phyloP scores from a whole-genome alignment of 768 basidiomycete species.

The Collybiopsis confluens region DNA sequence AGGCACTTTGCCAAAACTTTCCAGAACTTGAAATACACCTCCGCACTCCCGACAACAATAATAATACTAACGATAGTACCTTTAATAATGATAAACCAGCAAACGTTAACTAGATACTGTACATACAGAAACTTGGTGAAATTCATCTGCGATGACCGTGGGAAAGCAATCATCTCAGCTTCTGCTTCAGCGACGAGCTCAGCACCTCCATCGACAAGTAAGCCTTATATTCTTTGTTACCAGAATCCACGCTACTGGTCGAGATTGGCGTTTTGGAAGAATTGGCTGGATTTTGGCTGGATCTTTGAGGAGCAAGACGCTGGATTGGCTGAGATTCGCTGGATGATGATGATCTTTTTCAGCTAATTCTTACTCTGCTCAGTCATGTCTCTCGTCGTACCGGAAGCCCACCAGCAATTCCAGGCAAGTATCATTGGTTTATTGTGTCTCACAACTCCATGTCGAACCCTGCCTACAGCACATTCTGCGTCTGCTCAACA shows the following conservation, averaged over 20 bases:
- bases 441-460: neutral
- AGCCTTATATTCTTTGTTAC: neutral
- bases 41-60: neutral
- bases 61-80: too few species aligned
- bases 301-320: neutral
- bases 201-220: neutral
- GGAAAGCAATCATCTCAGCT: neutral
- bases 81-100: too few species aligned
- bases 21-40: conserved; percentile 26
- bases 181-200: neutral
- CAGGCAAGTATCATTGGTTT: conserved; percentile 49
- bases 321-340: conserved; percentile 11
- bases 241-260: neutral
- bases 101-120: too few species aligned
- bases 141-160: too few species aligned
- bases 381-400: conserved; percentile 94
- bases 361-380: conserved; percentile 16
- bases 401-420: conserved; percentile 93
- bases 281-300: neutral
- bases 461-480: conserved; percentile 50
- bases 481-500: conserved; percentile 98
- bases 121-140: too few species aligned
- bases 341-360: too few species aligned
- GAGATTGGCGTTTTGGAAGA: neutral
- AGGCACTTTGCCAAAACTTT: conserved; percentile 68